phyloP scores from a whole-genome alignment of 2,329 filamentous ascomycete species.

The Keithomyces neogunnii region DNA sequence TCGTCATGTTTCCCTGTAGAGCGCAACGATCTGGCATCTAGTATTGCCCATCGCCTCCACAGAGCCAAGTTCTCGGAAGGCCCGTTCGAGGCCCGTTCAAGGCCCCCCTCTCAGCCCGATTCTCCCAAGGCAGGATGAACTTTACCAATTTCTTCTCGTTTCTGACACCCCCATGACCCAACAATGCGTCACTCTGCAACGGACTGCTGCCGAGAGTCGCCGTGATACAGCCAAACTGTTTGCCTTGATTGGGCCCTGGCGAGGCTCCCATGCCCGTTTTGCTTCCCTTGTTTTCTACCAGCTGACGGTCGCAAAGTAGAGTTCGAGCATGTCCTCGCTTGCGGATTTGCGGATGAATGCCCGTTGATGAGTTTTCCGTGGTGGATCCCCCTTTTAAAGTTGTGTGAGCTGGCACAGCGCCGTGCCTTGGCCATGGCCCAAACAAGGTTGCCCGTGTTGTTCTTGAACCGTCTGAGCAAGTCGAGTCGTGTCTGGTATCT shows the following conservation, averaged over 20 bases:
- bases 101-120: background rate
- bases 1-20: background rate
- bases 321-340: too few relatives aligned
- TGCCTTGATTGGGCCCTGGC: too few relatives aligned
- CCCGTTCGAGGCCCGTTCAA: background rate
- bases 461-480: background rate
- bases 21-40: background rate
- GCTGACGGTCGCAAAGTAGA: background rate
- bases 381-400: background rate
- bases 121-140: background rate
- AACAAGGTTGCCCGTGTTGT: background rate
- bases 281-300: background rate
- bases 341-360: too few relatives aligned
- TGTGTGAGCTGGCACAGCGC: background rate
- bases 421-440: background rate
- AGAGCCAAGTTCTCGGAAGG: background rate
- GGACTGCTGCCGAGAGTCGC: background rate
- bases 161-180: background rate
- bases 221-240: background rate
- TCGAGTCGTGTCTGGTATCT: background rate
- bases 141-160: background rate
- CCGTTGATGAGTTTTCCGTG: background rate
- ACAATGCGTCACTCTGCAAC: background rate
- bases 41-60: background rate
- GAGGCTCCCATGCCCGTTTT: background rate